A percentile compares a stretch with the other conserved stretches of the same genome.
Conservation (phyloP, 495 filamentous ascomycete genomes). For the Collariella sp. region DNA sequence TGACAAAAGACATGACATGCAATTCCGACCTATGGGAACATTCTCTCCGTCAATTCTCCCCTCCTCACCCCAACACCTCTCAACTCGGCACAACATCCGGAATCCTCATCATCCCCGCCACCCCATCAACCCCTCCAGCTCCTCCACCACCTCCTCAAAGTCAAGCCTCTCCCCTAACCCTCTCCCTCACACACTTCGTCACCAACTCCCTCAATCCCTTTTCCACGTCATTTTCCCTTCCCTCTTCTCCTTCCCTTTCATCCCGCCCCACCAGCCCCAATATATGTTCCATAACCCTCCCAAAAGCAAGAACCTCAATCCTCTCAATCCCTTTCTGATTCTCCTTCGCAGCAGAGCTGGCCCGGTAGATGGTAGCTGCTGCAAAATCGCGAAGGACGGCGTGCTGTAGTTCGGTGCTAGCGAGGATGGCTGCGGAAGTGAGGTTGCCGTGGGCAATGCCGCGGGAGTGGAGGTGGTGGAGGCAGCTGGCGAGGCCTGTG, state of each 20-base stretch:
- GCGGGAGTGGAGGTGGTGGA: slow-evolving; percentile 32
- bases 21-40: too few species aligned
- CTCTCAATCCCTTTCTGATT: slow-evolving; percentile 23
- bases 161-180: slow-evolving; percentile 11
- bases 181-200: slow-evolving; percentile 8
- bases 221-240: neutral
- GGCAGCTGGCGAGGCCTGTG: slow-evolving; percentile 31
- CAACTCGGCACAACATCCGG: too few species aligned
- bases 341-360: slow-evolving; percentile 1
- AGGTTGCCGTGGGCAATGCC: slow-evolving; percentile 38
- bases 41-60: too few species aligned
- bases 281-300: slow-evolving; percentile 36
- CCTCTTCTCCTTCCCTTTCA: slow-evolving; percentile 1
- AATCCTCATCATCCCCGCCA: slow-evolving; percentile 30
- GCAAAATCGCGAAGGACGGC: slow-evolving; percentile 38
- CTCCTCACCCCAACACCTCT: too few species aligned
- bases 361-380: slow-evolving; percentile 38
- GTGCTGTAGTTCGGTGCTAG: slow-evolving; percentile 28
- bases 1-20: too few species aligned
- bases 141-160: slow-evolving; percentile 25
- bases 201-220: slow-evolving; percentile 15
- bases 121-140: slow-evolving; percentile 23
- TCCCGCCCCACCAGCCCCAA: slow-evolving; percentile 15
- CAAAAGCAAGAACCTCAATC: slow-evolving; percentile 41
- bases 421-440: slow-evolving; percentile 39